A percentile compares a stretch with the other conserved stretches of the same genome.
Conservation (phyloP, 139 green algal species). For the Pleodorina starrii region DNA sequence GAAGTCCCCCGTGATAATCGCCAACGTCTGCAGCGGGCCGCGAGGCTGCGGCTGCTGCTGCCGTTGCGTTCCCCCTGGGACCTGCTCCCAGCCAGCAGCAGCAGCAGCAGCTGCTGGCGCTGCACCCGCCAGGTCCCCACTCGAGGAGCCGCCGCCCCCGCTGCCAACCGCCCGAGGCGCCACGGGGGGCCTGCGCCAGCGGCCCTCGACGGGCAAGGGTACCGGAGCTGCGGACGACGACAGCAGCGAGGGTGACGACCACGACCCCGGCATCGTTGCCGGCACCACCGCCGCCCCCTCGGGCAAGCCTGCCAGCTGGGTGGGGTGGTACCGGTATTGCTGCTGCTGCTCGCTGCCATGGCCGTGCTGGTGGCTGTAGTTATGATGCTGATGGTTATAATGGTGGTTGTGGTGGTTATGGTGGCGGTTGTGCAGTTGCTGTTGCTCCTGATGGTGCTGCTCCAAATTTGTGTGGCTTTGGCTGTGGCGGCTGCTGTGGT, state of each 20-base stretch:
- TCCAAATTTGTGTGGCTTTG: not conserved
- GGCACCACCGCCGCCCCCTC: not conserved
- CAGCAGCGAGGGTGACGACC: not conserved
- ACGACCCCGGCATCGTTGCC: too few species aligned
- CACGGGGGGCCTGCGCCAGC: not conserved
- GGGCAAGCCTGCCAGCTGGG: not conserved
- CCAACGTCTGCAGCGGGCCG: slow-evolving; percentile 9
- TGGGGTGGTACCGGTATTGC: not conserved
- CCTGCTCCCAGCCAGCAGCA: not conserved
- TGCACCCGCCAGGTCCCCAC: not conserved
- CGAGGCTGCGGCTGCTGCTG: slow-evolving; percentile 4
- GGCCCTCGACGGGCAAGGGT: not conserved
- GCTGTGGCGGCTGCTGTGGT: not conserved
- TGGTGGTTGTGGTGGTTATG: not conserved
- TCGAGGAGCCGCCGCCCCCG: not conserved
- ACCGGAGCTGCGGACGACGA: not conserved
- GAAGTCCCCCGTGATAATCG: slow-evolving; percentile 67
- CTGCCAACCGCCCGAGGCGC: not conserved
- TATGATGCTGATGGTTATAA: not conserved
- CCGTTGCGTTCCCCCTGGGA: not conserved
- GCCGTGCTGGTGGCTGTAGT: not conserved
- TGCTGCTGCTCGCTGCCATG: not conserved
- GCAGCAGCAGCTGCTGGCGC: not conserved
- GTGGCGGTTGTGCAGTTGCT: not conserved
- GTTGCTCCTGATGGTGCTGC: not conserved